Base-by-base conservation (phyloP, 768 basidiomycete species). In the Macrolepiota fuliginosa region DNA sequence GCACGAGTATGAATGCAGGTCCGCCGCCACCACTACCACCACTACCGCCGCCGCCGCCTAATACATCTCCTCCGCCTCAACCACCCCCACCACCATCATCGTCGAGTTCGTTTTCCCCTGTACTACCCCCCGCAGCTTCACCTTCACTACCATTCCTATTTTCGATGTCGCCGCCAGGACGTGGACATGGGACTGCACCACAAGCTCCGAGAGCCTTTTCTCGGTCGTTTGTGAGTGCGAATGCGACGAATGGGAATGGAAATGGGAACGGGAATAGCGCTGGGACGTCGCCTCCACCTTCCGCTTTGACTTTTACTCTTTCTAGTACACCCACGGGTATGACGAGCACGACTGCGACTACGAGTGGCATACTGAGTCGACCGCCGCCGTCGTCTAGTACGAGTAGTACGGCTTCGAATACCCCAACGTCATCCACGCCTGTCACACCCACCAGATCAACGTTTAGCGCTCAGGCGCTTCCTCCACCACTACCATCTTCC, bases 51-150 rank as follows among this genome's bases (percentile, higher is more conserved):
- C 60, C 58, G 12, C 59, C 27, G 19, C 61, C 54, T 2, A 50
- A 39, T 9, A 45, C 62, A 25, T 57, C 62, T 17, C 52, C 59
- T 10, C 59, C 59, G 10, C 59, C 59, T 17, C 52, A 53, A 27
- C 52, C 59, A 19, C 52, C 59, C 1, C 58, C 58, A n/a, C 58
- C 57, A 4, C 32, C 51, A 15, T 27, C 22, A 22, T 24, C 22
- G 7, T 27, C 47, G 47, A 11, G 19, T 19, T 49, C 47, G 1
- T 2, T 25, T 11, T 22, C 25, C 12, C 47, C 25, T 27, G 4
- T 17, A 4, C 25, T 22, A 2, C 7, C 25, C 1, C 24, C 47
- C 19, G 24, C 47, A 15, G 12, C 47, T 9, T 15, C 32, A 40
- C 52, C 32, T 12, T n/a, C 52, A 0, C 17, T 35, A n/a, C 37